Conservation (phyloP, 331 rosid species). For the Stylosanthes scabra region DNA sequence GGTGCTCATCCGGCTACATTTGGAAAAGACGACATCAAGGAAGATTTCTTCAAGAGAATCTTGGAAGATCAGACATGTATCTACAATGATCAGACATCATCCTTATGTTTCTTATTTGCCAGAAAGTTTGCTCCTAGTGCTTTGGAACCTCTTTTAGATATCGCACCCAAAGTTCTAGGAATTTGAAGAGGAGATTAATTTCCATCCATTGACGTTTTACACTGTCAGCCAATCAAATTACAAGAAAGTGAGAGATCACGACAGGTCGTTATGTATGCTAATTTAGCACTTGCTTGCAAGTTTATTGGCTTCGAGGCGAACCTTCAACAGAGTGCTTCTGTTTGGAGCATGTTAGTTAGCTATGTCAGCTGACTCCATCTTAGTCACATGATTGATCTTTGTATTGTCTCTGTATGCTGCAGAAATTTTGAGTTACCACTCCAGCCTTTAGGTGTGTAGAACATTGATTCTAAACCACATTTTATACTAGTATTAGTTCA, state of each 20-base stretch:
- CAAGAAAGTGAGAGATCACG: no score
- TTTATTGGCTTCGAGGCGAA: conserved; percentile 30
- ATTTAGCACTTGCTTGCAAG: no score
- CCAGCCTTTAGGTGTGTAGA: conserved; percentile 45
- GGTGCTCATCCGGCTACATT: conserved; percentile 99
- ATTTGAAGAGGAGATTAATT: conserved; percentile 47
- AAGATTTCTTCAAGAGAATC: conserved; percentile 77
- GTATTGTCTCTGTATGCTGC: conserved; percentile 6
- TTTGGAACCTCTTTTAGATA: conserved; percentile 72
- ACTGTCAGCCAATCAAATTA: no score
- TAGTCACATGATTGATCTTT: conserved; percentile 37
- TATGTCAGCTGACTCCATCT: conserved; percentile 39
- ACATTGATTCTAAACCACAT: conserved; percentile 43
- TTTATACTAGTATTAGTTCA: conserved; percentile 38
- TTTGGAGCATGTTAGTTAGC: conserved; percentile 42
- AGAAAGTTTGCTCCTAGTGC: conserved; percentile 97
- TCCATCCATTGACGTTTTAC: no score
- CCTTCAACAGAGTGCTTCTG: conserved; percentile 34
- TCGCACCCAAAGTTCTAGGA: conserved; percentile 73
- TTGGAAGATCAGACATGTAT: conserved; percentile 62
- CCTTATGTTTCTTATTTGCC: conserved; percentile 88
- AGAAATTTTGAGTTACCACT: conserved; percentile 46
- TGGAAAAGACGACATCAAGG: conserved; percentile 81
- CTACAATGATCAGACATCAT: conserved; percentile 85
- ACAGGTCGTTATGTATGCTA: no score